Evolutionary conservation across 345 rosid genomes (phyloP).

Genomic region (Citrus reticulata): DNA sequence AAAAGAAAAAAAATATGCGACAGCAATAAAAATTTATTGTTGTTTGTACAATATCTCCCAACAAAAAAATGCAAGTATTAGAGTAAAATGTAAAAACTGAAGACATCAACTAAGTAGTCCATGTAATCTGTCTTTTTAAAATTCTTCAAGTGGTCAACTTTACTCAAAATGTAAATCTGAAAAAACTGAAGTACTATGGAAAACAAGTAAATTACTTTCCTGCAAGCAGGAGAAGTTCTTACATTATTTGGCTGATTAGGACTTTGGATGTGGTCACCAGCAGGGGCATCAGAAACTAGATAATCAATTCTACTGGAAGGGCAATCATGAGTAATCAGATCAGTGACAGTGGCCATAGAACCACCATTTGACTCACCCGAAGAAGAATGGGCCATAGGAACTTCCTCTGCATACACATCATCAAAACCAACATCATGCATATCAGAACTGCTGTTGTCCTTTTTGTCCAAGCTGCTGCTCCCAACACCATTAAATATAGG

Average conservation of each 20-base stretch:
- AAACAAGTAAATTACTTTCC: background rate
- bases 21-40: background rate
- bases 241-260: conserved; percentile 26
- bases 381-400: conserved; percentile 19
- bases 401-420: conserved; percentile 23
- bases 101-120: background rate
- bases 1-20: background rate
- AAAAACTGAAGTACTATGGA: conserved; percentile 1
- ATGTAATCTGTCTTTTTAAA: background rate
- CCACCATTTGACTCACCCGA: conserved; percentile 25
- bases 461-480: conserved; percentile 12
- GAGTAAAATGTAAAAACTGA: background rate
- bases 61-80: background rate
- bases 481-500: conserved; percentile 17
- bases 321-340: conserved; percentile 12
- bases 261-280: conserved; percentile 14
- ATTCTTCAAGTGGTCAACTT: background rate
- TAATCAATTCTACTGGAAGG: conserved; percentile 9
- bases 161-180: conserved; percentile 2
- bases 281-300: conserved; percentile 6
- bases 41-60: background rate
- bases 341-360: conserved; percentile 13
- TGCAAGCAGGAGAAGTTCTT: conserved; percentile 9
- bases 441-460: conserved; percentile 16
- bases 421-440: conserved; percentile 16